These are phyloP conservation scores for Penicillium chermesinum DNA, from an alignment of 495 filamentous ascomycete genomes.

Conservation along the genomic window DNA sequence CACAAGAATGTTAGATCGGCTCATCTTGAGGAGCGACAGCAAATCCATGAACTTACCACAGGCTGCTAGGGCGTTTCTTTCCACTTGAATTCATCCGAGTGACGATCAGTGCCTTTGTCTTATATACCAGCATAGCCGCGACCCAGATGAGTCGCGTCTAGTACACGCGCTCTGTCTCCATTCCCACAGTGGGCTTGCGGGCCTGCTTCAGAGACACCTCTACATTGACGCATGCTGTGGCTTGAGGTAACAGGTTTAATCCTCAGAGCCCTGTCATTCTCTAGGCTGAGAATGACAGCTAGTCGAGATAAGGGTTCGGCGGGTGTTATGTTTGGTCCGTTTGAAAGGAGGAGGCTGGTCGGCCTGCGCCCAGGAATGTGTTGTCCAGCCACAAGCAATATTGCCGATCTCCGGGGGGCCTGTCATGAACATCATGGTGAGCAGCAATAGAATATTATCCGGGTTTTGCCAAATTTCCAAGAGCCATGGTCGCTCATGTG, in stretches of 20 bases:
- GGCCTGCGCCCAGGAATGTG: neutral
- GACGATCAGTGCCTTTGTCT: neutral
- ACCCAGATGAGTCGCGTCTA: slow-evolving; percentile 2
- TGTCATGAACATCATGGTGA: no score
- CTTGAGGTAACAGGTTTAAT: neutral
- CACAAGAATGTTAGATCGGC: no score
- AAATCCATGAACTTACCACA: neutral
- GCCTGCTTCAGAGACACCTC: no score
- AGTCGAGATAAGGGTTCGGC: neutral
- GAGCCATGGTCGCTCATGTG: no score
- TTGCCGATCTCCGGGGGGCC: no score
- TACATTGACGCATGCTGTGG: neutral
- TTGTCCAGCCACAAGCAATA: neutral
- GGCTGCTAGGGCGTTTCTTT: neutral
- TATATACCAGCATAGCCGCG: neutral
- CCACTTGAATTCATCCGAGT: neutral
- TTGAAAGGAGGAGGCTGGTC: neutral
- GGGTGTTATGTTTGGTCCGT: neutral
- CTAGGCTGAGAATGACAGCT: neutral
- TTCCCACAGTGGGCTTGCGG: slow-evolving; percentile 11
- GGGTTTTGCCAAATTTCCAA: no score
- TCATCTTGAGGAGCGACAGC: no score
- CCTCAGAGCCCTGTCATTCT: neutral
- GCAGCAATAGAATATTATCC: no score
- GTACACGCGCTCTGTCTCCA: neutral